These are phyloP conservation scores for Pleurotus salmoneostramineus DNA, from an alignment of 768 basidiomycete genomes.

Conservation along the genomic window DNA sequence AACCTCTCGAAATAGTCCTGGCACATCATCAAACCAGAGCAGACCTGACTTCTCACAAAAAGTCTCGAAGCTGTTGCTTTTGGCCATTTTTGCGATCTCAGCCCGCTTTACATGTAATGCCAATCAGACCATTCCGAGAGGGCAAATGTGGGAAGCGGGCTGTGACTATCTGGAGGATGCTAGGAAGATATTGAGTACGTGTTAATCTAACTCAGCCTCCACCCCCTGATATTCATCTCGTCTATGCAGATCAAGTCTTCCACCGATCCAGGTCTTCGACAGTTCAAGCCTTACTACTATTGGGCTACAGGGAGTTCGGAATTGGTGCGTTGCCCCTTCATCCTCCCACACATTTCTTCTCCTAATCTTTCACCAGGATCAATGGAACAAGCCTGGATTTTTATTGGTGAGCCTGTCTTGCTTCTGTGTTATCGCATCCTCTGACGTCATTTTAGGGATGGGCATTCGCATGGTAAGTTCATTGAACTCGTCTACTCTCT, in stretches of 20 bases:
- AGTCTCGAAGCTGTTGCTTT: slow-evolving; percentile 63
- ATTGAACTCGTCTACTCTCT: slow-evolving; percentile 7
- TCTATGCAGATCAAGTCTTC: slow-evolving; percentile 37
- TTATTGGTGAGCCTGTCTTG: slow-evolving; percentile 47
- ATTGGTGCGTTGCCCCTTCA: slow-evolving; percentile 36
- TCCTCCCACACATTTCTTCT: not conserved
- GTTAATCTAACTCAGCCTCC: not conserved
- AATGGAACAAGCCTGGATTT: slow-evolving; percentile 87
- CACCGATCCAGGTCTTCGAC: slow-evolving; percentile 70
- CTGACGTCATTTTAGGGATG: slow-evolving; percentile 42
- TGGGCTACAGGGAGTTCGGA: slow-evolving; percentile 84
- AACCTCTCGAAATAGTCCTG: slow-evolving; percentile 14
- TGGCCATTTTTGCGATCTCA: slow-evolving; percentile 80
- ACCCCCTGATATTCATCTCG: not conserved
- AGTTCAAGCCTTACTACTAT: slow-evolving; percentile 74
- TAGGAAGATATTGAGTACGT: slow-evolving; percentile 57
- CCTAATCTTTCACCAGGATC: slow-evolving; percentile 28
- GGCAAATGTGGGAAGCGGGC: slow-evolving; percentile 71
- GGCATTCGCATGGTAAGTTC: slow-evolving; percentile 65
- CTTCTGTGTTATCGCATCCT: slow-evolving; percentile 5
- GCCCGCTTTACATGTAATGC: slow-evolving; percentile 64
- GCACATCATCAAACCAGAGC: slow-evolving; percentile 27
- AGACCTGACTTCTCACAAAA: slow-evolving; percentile 57
- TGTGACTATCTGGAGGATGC: slow-evolving; percentile 62
- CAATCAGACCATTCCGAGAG: slow-evolving; percentile 37